phyloP scores from a whole-genome alignment of 106 monocot genomes.

The Dactylorhiza incarnata region DNA sequence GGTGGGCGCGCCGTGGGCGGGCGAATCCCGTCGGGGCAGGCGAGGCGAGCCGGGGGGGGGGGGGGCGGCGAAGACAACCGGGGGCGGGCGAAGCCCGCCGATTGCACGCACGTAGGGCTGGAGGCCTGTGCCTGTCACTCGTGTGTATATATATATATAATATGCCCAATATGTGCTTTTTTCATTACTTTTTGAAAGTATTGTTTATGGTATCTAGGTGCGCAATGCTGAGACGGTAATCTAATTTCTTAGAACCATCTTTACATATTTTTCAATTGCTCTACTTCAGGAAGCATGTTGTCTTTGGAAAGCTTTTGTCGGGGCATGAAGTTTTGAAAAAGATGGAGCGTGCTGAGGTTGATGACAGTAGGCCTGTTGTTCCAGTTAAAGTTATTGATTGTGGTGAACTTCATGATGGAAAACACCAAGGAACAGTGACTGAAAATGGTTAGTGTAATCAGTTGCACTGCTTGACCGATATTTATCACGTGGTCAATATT shows the following conservation, averaged over 20 bases:
- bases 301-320: slow-evolving; percentile 87
- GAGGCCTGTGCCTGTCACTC: too few relatives aligned
- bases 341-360: slow-evolving; percentile 74
- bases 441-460: slow-evolving; percentile 29
- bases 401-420: slow-evolving; percentile 57
- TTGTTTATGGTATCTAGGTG: not conserved
- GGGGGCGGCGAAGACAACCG: too few relatives aligned
- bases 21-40: too few relatives aligned
- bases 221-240: not conserved
- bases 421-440: not conserved
- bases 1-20: too few relatives aligned
- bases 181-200: not conserved
- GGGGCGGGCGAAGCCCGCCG: too few relatives aligned
- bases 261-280: not conserved
- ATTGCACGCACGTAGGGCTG: too few relatives aligned
- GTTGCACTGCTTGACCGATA: not conserved
- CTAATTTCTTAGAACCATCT: too few relatives aligned
- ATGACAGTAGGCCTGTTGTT: slow-evolving; percentile 48
- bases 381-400: slow-evolving; percentile 78
- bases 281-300: slow-evolving; percentile 82
- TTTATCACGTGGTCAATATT: not conserved
- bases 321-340: slow-evolving; percentile 71
- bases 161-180: not conserved
- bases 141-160: not conserved
- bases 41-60: too few relatives aligned